Evolutionary conservation across 139 green algal species (phyloP).

Genomic region (Pedinophyceae sp.): DNA sequence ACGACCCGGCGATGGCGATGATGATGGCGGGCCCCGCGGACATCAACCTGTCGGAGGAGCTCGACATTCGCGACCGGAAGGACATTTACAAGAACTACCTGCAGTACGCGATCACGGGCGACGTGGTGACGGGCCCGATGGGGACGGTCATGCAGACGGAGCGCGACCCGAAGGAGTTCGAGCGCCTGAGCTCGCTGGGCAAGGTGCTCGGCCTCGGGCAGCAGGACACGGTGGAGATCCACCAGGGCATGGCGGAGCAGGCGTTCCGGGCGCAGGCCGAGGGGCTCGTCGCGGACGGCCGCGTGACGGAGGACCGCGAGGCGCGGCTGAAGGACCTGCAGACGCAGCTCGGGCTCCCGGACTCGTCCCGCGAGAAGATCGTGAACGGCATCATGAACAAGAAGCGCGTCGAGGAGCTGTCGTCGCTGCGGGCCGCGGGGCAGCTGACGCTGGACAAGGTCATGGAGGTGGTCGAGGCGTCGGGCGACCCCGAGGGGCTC

Average conservation of each 20-base stretch:
- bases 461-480: not conserved
- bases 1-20: not conserved
- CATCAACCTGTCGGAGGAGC: slow-evolving; percentile 5
- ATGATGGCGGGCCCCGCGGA: not conserved
- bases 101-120: slow-evolving; percentile 1
- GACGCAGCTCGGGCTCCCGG: slow-evolving; percentile 1
- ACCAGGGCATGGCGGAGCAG: slow-evolving; percentile 5
- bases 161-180: slow-evolving; percentile 3
- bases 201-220: slow-evolving; percentile 1
- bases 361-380: not conserved
- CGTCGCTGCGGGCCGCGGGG: not conserved
- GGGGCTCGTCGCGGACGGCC: not conserved
- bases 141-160: not conserved
- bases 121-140: slow-evolving; percentile 1
- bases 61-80: slow-evolving; percentile 2
- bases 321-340: slow-evolving; percentile 2
- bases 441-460: not conserved
- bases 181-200: slow-evolving; percentile 3
- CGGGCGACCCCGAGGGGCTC: not conserved
- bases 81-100: slow-evolving; percentile 6
- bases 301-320: slow-evolving; percentile 2
- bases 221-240: not conserved
- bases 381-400: slow-evolving; percentile 3
- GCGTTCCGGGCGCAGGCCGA: slow-evolving; percentile 4
- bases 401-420: not conserved